Evolutionary conservation across 352 stramenopile species (phyloP).

Genomic region (Pythium chondricola): DNA sequence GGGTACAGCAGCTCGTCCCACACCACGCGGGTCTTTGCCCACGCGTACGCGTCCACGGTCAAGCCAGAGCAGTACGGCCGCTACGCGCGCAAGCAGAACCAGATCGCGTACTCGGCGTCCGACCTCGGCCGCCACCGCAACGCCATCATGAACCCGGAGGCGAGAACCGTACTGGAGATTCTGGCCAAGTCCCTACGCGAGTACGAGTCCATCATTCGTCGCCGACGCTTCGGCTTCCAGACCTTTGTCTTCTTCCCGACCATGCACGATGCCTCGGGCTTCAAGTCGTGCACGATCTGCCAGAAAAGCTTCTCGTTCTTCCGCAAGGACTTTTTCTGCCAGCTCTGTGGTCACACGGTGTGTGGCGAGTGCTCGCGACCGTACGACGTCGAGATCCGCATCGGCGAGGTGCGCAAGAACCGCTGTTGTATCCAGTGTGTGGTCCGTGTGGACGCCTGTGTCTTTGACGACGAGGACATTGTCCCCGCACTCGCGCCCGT

Average conservation of each 20-base stretch:
- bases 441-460: constrained; percentile 37
- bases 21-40: constrained; percentile 40
- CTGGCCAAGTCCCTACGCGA: constrained; percentile 43
- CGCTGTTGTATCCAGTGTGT: constrained; percentile 44
- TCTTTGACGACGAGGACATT: constrained; percentile 52
- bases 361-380: constrained; percentile 45
- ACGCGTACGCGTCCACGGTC: constrained; percentile 53
- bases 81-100: constrained; percentile 16
- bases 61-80: constrained; percentile 24
- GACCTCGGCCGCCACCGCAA: constrained; percentile 31
- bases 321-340: constrained; percentile 36
- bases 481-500: constrained; percentile 31
- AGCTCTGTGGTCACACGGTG: constrained; percentile 43
- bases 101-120: constrained; percentile 12
- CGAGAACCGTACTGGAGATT: constrained; percentile 30
- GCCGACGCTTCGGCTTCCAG: constrained; percentile 61
- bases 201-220: constrained; percentile 52
- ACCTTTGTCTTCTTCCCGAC: constrained; percentile 31
- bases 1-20: constrained; percentile 24
- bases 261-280: background rate
- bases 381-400: constrained; percentile 38
- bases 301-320: constrained; percentile 34
- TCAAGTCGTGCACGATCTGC: constrained; percentile 32
- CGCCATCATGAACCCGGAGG: constrained; percentile 42
- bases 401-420: constrained; percentile 42